These are phyloP conservation scores for Nepenthes gracilis DNA, from an alignment of 148 eudicot species.

Conservation along the genomic window DNA sequence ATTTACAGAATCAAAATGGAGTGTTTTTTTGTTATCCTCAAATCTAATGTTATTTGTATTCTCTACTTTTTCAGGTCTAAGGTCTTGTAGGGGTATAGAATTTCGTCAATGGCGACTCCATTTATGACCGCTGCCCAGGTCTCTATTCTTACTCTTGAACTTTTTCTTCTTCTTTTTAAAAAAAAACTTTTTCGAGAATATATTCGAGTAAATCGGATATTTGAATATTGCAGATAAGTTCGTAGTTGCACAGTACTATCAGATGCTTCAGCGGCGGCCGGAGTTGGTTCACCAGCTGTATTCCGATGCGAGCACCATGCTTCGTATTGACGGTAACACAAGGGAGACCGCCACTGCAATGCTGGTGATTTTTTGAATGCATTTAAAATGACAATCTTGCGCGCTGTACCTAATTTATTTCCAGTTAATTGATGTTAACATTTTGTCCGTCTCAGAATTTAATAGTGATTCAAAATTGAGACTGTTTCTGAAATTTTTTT, in stretches of 20 bases:
- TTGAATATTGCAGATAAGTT: slow-evolving; percentile 47
- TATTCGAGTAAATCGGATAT: not conserved
- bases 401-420: too few species aligned
- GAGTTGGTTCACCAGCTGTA: slow-evolving; percentile 82
- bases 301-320: slow-evolving; percentile 78
- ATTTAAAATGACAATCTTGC: too few species aligned
- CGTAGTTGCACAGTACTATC: slow-evolving; percentile 87
- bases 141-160: not conserved
- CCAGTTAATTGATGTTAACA: too few species aligned
- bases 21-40: too few species aligned
- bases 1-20: too few species aligned
- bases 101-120: slow-evolving; percentile 45
- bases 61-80: too few species aligned
- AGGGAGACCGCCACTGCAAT: slow-evolving; percentile 66
- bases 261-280: slow-evolving; percentile 58
- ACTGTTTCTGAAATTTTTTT: too few species aligned
- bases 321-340: slow-evolving; percentile 61
- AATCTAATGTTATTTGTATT: too few species aligned
- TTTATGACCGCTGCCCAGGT: slow-evolving; percentile 77
- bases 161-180: not conserved
- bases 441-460: too few species aligned
- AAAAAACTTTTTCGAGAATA: not conserved
- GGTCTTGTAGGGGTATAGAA: too few species aligned
- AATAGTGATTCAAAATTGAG: too few species aligned
- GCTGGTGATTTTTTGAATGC: slow-evolving; percentile 35